phyloP scores from a whole-genome alignment of 2,329 filamentous ascomycete genomes.

The Cladophialophora immunda region DNA sequence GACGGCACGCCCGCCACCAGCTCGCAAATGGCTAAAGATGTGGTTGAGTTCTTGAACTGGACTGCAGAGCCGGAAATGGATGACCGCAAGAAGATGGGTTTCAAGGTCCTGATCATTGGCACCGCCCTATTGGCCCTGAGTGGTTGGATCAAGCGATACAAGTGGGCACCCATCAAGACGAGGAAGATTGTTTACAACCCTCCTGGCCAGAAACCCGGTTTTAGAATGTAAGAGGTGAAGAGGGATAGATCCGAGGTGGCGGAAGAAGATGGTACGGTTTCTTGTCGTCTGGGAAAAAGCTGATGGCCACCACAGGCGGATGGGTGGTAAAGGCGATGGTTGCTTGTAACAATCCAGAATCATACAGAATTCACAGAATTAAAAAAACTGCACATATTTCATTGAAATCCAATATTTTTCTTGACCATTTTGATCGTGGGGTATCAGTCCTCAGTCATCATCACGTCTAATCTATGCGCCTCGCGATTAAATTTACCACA shows the following conservation, averaged over 20 bases:
- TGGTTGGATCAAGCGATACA: slow-evolving; percentile 99
- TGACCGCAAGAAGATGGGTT: slow-evolving; percentile 98
- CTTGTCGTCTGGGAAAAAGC: background rate
- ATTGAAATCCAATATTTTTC: slow-evolving; percentile 5
- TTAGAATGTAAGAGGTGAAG: slow-evolving; percentile 16
- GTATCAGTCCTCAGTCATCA: slow-evolving; percentile 8
- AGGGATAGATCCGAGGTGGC: background rate
- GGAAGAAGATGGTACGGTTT: background rate
- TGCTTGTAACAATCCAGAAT: slow-evolving; percentile 35
- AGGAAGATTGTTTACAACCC: slow-evolving; percentile 88
- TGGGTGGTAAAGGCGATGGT: slow-evolving; percentile 18
- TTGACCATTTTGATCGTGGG: background rate
- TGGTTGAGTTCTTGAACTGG: slow-evolving; percentile 99
- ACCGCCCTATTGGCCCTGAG: slow-evolving; percentile 83
- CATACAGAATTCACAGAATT: slow-evolving; percentile 28
- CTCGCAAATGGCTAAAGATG: slow-evolving; percentile 99
- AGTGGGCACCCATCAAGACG: slow-evolving; percentile 96
- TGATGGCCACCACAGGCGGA: slow-evolving; percentile 5
- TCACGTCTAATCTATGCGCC: background rate
- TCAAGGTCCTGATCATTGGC: slow-evolving; percentile 89
- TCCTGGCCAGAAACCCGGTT: slow-evolving; percentile 21
- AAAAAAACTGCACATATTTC: slow-evolving; percentile 28
- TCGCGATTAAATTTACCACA: background rate
- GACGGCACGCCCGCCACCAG: slow-evolving; percentile 92
- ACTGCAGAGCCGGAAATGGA: slow-evolving; percentile 99